Conservation (phyloP, 805 yeast genomes). For the Candida ascalaphidarum region DNA sequence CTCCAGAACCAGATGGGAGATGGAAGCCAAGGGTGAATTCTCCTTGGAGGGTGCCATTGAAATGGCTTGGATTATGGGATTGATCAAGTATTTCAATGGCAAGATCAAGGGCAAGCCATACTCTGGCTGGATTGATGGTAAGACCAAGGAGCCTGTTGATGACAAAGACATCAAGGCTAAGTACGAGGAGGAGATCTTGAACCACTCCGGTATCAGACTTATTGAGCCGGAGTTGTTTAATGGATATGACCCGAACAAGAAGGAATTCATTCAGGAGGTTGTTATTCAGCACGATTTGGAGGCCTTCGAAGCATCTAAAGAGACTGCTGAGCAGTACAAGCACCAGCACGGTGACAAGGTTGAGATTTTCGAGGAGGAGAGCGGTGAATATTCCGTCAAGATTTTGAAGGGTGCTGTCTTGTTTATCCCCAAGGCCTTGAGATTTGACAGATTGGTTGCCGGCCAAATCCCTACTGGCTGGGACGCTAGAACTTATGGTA, state of each 20-base stretch:
- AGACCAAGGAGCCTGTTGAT: constrained; percentile 86
- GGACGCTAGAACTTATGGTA: constrained; percentile 93
- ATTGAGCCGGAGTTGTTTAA: constrained; percentile 91
- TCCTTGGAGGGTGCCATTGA: constrained; percentile 97
- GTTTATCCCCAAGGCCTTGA: constrained; percentile 81
- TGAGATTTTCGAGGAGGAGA: constrained; percentile 81
- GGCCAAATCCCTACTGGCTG: constrained; percentile 99
- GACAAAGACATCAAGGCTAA: constrained; percentile 89
- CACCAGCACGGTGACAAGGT: constrained; percentile 90
- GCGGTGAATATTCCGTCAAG: constrained; percentile 88
- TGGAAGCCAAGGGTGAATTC: constrained; percentile 93
- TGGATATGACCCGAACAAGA: constrained; percentile 93
- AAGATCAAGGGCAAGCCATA: constrained; percentile 81
- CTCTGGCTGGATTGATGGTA: constrained; percentile 96
- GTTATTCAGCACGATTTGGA: constrained; percentile 95
- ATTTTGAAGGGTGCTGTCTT: constrained; percentile 90
- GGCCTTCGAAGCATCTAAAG: constrained; percentile 90
- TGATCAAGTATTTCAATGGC: constrained; percentile 92
- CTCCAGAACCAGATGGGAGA: constrained; percentile 98
- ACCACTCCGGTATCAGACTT: constrained; percentile 93
- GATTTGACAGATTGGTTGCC: constrained; percentile 69
- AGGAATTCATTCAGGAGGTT: constrained; percentile 90
- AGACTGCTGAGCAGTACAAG: constrained; percentile 91
- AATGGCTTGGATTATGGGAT: constrained; percentile 99
- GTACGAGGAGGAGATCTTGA: constrained; percentile 82